phyloP scores from a whole-genome alignment of 805 yeast genomes.

The Wickerhamiella vanderwaltii region DNA sequence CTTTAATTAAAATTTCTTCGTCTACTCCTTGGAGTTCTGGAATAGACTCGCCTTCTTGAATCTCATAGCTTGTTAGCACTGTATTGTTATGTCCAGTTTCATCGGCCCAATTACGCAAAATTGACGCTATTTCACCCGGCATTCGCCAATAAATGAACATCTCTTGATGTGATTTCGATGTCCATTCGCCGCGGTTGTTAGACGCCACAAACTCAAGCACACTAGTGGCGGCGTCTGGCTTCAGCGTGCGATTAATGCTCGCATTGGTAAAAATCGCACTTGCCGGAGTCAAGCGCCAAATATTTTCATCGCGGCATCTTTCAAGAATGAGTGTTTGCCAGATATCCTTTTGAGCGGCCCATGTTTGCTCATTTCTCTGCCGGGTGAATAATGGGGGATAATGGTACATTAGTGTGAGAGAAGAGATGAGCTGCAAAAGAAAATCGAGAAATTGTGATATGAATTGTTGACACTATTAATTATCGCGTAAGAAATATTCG shows the following conservation, averaged over 20 bases:
- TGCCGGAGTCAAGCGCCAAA: constrained; percentile 38
- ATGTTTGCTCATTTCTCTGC: constrained; percentile 73
- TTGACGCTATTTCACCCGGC: constrained; percentile 54
- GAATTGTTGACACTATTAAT: too few species aligned
- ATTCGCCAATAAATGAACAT: constrained; percentile 47
- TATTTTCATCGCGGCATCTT: constrained; percentile 44
- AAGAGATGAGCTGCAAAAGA: too few species aligned
- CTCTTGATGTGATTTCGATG: constrained; percentile 27
- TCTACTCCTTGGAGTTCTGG: constrained; percentile 58
- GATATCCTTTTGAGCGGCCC: constrained; percentile 61
- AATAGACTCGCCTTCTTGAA: constrained; percentile 57
- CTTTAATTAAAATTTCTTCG: constrained; percentile 38
- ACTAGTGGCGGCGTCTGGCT: constrained; percentile 41
- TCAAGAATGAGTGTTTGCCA: constrained; percentile 59
- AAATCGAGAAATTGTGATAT: too few species aligned
- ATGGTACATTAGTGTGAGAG: too few species aligned
- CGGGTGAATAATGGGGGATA: constrained; percentile 89
- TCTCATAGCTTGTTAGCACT: constrained; percentile 71
- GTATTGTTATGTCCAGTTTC: constrained; percentile 64
- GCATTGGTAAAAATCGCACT: constrained; percentile 25
- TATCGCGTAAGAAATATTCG: too few species aligned
- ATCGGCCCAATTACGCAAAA: constrained; percentile 58
- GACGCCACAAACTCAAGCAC: constrained; percentile 47
- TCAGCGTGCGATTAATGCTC: constrained; percentile 32
- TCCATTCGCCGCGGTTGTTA: constrained; percentile 45